Conservation (phyloP, 805 yeast species). For the Cyberlindnera veronae region DNA sequence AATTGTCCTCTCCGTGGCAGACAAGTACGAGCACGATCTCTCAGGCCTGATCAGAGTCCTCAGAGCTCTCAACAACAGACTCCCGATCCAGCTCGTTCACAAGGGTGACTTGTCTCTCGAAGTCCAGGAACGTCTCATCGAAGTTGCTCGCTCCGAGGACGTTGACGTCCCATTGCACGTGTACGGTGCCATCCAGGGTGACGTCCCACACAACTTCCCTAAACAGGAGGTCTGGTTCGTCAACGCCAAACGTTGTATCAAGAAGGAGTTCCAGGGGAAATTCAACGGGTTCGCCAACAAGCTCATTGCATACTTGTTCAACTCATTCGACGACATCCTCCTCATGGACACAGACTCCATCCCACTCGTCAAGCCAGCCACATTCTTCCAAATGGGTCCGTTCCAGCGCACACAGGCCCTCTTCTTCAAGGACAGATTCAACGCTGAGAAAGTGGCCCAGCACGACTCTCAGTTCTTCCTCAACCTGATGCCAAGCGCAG, state of each 20-base stretch:
- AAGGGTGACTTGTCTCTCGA: constrained; percentile 36
- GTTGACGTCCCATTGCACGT: constrained; percentile 31
- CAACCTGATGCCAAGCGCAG: constrained; percentile 39
- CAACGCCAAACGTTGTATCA: constrained; percentile 29
- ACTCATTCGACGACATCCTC: constrained; percentile 52
- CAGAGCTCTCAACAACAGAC: constrained; percentile 33
- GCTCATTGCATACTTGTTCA: constrained; percentile 55
- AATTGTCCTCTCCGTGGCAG: constrained; percentile 49
- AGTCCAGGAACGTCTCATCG: constrained; percentile 32
- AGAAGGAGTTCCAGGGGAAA: constrained; percentile 23
- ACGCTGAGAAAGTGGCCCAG: constrained; percentile 20
- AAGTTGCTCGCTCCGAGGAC: constrained; percentile 35
- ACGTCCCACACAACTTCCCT: constrained; percentile 27
- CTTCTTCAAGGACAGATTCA: constrained; percentile 46
- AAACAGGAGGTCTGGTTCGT: constrained; percentile 41
- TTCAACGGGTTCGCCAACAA: constrained; percentile 43
- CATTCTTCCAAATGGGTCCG: constrained; percentile 36
- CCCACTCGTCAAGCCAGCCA: constrained; percentile 36
- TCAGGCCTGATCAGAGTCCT: constrained; percentile 45
- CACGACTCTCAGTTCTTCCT: constrained; percentile 35
- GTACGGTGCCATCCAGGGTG: constrained; percentile 21
- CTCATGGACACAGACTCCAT: constrained; percentile 53
- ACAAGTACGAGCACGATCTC: constrained; percentile 43
- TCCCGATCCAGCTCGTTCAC: constrained; percentile 42
- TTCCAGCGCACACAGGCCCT: constrained; percentile 24